Evolutionary conservation across 495 filamentous ascomycete species (phyloP).

Genomic region (Aspergillus indologenus): DNA sequence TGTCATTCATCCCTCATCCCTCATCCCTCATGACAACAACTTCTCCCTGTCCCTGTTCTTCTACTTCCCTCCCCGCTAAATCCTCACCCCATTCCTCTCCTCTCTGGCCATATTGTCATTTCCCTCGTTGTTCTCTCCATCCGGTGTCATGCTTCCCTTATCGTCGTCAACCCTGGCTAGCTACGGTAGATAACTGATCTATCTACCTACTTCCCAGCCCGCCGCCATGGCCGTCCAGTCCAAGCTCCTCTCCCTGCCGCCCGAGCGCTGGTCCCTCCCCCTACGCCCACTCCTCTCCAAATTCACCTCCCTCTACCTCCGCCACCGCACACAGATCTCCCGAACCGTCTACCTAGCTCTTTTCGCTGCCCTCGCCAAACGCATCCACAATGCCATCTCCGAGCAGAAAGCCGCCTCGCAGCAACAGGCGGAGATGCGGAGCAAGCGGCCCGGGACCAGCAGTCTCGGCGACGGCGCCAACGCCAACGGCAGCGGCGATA

Average conservation of each 20-base stretch:
- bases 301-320: slow-evolving; percentile 72
- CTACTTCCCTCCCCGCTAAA: neutral
- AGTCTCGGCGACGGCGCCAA: slow-evolving; percentile 44
- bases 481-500: slow-evolving; percentile 29
- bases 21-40: slow-evolving; percentile 5
- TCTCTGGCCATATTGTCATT: no score
- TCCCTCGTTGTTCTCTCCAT: no score
- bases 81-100: neutral
- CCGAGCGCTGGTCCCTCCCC: slow-evolving; percentile 53
- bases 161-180: slow-evolving; percentile 5
- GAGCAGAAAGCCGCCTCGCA: slow-evolving; percentile 87
- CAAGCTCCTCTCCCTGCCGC: slow-evolving; percentile 57
- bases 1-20: slow-evolving; percentile 9
- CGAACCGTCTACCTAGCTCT: slow-evolving; percentile 90
- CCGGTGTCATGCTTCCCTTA: slow-evolving; percentile 31
- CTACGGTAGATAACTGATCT: slow-evolving; percentile 27
- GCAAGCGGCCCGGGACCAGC: slow-evolving; percentile 50
- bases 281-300: slow-evolving; percentile 70
- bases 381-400: slow-evolving; percentile 84
- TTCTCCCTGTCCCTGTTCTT: neutral
- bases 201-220: slow-evolving; percentile 14
- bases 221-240: slow-evolving; percentile 73
- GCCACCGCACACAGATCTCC: slow-evolving; percentile 84
- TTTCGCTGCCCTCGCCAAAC: slow-evolving; percentile 80
- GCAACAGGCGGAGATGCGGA: slow-evolving; percentile 63